Evolutionary conservation across 2,329 filamentous ascomycete genomes (phyloP).

Genomic region (Zopfia rhizophila): DNA sequence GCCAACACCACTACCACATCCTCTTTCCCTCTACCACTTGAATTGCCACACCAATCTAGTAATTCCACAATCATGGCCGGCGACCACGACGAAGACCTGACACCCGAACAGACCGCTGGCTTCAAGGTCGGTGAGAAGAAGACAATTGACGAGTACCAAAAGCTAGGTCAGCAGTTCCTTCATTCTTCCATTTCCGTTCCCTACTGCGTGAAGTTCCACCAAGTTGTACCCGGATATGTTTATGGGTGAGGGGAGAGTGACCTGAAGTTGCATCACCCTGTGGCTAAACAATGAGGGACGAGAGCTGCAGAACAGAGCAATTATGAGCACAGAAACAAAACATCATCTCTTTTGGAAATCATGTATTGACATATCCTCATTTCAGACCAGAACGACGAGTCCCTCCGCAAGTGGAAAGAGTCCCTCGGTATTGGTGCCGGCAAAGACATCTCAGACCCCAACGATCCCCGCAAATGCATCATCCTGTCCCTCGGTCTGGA

Average conservation of each 20-base stretch:
- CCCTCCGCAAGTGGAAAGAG: slow-evolving; percentile 96
- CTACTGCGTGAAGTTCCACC: background rate
- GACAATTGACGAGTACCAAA: slow-evolving; percentile 91
- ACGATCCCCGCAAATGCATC: slow-evolving; percentile 89
- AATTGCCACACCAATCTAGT: slow-evolving; percentile 17
- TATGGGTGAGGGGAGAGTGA: too few species aligned
- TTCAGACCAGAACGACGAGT: slow-evolving; percentile 81
- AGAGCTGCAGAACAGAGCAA: too few species aligned
- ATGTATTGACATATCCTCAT: too few species aligned
- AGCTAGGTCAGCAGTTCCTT: slow-evolving; percentile 77
- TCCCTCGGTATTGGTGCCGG: slow-evolving; percentile 85
- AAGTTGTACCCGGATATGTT: too few species aligned
- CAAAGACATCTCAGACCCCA: slow-evolving; percentile 62
- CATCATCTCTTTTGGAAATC: background rate
- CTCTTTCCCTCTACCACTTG: slow-evolving; percentile 10
- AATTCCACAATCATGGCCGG: slow-evolving; percentile 37
- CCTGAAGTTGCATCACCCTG: too few species aligned
- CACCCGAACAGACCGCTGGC: slow-evolving; percentile 88
- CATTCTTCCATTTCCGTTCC: background rate
- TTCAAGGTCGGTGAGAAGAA: slow-evolving; percentile 99
- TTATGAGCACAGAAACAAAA: too few species aligned
- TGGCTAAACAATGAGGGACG: too few species aligned
- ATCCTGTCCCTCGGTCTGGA: slow-evolving; percentile 92
- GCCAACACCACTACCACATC: slow-evolving; percentile 3
- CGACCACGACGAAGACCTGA: slow-evolving; percentile 77